Evolutionary conservation across 345 rosid species (phyloP), one percentile per base, ranked within the genome.

Genomic region (Rhizophora apiculata): DNA sequence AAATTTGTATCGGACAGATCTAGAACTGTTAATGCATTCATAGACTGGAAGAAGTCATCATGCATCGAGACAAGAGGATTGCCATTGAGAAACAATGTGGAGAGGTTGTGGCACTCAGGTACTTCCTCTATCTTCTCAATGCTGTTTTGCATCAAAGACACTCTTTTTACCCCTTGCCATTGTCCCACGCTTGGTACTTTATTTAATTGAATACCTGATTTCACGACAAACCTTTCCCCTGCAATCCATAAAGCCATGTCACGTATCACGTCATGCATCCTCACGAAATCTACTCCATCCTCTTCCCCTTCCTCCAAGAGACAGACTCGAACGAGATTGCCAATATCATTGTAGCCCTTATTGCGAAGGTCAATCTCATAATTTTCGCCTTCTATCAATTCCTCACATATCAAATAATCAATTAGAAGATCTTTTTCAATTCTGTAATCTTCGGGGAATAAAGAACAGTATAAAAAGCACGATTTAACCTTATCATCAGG

Each of bases 261-360:
- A 29, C 72, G 74, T 1, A 62, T 49, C 22, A 77, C 7, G 2
- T 62, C 76, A 62, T 74, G 79, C 75, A 81, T 74, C 53, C 60
- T 77, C 56, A 64, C 59, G 20, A n/a, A n/a, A n/a, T n/a, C n/a
- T 19, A 59, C 16, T 2, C 20, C n/a, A n/a, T 32, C 8, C 1
- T 20, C 1, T 20, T 32, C 36, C 36, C 0, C 36, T 32, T 32
- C 36, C 36, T 32, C 36, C 5, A 76, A 46, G 52, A 70, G 49
- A 2, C 63, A 67, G 0, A 52, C 60, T 5, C 27, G 34, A 26
- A 11, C 48, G 5, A 81, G 69, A 56, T 21, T 30, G 55, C 29
- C 60, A 6, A 77, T 48, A n/a, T 71, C 48, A 2, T 36, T 4
- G 30, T 77, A 46, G 3, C 68, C 80, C 29, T 19, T 54, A 19